These are phyloP conservation scores for Selaginella moellendorffii DNA, from an alignment of 75 land plant genomes.

Conservation along the genomic window DNA sequence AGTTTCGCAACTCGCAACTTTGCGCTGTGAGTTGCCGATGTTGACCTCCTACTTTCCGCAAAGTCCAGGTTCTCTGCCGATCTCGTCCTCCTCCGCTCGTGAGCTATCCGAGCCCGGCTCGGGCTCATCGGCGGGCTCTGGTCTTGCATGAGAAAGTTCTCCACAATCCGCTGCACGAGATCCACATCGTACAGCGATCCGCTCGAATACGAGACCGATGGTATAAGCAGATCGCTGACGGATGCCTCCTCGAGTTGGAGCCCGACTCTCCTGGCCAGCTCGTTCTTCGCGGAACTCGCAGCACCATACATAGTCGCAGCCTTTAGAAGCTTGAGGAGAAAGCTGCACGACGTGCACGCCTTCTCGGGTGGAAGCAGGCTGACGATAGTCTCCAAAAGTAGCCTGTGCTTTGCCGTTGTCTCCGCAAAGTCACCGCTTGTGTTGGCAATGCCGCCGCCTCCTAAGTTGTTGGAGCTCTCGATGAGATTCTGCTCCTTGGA, in stretches of 20 bases:
- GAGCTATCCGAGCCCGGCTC: slow-evolving; percentile 18
- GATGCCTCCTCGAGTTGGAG: slow-evolving; percentile 50
- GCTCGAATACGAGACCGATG: slow-evolving; percentile 15
- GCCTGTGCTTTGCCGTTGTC: slow-evolving; percentile 32
- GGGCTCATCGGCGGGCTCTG: slow-evolving; percentile 31
- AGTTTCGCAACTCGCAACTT: slow-evolving; percentile 36
- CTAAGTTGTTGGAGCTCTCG: slow-evolving; percentile 8
- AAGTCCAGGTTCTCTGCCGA: slow-evolving; percentile 51
- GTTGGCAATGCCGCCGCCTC: no score
- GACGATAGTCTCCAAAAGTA: slow-evolving; percentile 43
- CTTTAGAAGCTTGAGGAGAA: slow-evolving; percentile 46
- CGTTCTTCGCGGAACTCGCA: slow-evolving; percentile 29
- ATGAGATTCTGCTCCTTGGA: slow-evolving; percentile 17
- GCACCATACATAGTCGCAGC: slow-evolving; percentile 35
- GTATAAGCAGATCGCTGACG: slow-evolving; percentile 49
- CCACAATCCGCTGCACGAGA: slow-evolving; percentile 41
- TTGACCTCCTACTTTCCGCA: slow-evolving; percentile 48
- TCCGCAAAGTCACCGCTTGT: no score
- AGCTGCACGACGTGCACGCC: slow-evolving; percentile 39
- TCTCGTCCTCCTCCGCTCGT: slow-evolving; percentile 15
- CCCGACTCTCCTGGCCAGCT: slow-evolving; percentile 47
- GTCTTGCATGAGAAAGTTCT: slow-evolving; percentile 37
- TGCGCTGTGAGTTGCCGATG: slow-evolving; percentile 32
- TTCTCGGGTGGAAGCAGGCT: slow-evolving; percentile 43
- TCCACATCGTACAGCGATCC: slow-evolving; percentile 41